Evolutionary conservation across 2,329 filamentous ascomycete genomes (phyloP), one percentile per base, ranked within the genome.

Genomic region (Metarhizium sp.): DNA sequence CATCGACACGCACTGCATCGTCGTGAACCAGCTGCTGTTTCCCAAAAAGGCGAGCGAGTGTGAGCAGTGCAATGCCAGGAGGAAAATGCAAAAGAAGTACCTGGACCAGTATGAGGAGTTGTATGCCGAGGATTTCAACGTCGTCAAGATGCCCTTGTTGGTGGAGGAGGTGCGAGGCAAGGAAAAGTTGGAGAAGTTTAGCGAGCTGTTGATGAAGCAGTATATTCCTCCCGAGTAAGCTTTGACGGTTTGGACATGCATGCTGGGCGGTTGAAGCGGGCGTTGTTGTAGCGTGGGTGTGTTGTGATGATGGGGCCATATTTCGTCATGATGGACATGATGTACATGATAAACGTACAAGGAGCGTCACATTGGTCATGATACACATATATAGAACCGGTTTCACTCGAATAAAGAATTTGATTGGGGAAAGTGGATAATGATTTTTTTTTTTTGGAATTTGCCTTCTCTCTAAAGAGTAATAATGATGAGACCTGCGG

Each of bases 51-150:
- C 85, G 53, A 95, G 87, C 68, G 81, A 84, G 40, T 99, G 94
- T 73, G 91, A 96, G 59, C 94, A 99, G 77, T 99, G 94, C 74
- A 95, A 91, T 68, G 88, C 94, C 49, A 79, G 94, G 61, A 80
- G 92, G 67, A 95, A 95, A 78, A 99, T 99, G 94, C 94, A 99
- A 79, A 94, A 91, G 79, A 99, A 99, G 77, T 99, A 99, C 69
- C 80, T 99, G 47, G 92, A 97, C 69, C 92, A 99, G 78, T 97
- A 97, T 66, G 92, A 95, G 74, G 94, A 99, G 76, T 75, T 99
- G 57, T 99, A 99, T 70, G 92, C 96, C 67, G 94, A 99, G 72
- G 72, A 74, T 58, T 99, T 99, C 77, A 96, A 99, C 69, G 92
- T 99, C 43, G 92, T 99, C 63, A 92, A 92, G 79, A 97, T 99